Base-by-base conservation (phyloP, 352 stramenopile species). In the Discostella stelligera region DNA sequence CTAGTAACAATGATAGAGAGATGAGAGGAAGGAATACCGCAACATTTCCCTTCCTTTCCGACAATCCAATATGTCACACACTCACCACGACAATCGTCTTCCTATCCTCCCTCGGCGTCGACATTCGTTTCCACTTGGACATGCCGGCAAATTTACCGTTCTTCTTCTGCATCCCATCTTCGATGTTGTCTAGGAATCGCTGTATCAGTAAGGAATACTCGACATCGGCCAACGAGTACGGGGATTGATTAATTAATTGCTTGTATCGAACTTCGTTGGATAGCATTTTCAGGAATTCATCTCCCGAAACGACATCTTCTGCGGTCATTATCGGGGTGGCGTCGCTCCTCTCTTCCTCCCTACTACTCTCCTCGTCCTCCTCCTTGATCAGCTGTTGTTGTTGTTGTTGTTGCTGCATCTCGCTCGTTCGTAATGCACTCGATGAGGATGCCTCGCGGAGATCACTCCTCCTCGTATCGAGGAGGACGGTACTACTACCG, bases 121-220 rank as follows among this genome's bases (percentile, higher is more conserved):
- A 30, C 14, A 55, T 58, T 13, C 56, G 1, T 13, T 52, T 48
- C 13, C 70, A 53, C 58, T 79, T 80, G 8, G 55, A 68, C n/a
- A 72, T 16, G 1, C 79, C 82, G 30, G 75, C 66, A 25, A 83
- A 67, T 60, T 89, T 86, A 2, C 79, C 71, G 63, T 83, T 82
- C 16, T 71, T 76, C 54, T 85, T 89, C 58, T 85, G 74, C 16
- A 66, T 74, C 4, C 13, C 18, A 77, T 93, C 87, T 72, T 92
- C 87, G n/a, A 90, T 10, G 14, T 79, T 91, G 55, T 92, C 87
- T 3, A 90, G 59, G 37, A 78, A 62, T 46, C 78, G 55, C 63
- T 86, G 70, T 3, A 86, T n/a, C 13, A 89, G 10, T 8, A 82
- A 41, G 0, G 50, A 30, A 61, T 72, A 64, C 11, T 68, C 39